Evolutionary conservation across 371 early-diverging fungal genomes (phyloP), one percentile per base, ranked within the genome.

Genomic region (Apophysomyces ossiformis): DNA sequence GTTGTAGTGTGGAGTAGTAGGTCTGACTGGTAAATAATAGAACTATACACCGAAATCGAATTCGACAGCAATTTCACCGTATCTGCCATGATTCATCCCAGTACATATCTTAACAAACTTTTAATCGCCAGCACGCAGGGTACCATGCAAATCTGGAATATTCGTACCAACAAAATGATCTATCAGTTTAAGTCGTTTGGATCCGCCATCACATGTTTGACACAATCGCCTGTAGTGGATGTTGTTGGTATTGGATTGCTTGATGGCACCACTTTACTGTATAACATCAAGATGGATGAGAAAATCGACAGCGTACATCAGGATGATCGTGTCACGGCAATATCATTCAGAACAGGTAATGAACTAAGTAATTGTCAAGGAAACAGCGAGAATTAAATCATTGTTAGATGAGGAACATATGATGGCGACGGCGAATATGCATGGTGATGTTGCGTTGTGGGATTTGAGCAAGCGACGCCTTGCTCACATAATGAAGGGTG

Each of bases 41-140:
- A 96, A 65, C 72, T 87, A 26, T 87, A 90, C 67, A 90, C 90
- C 12, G 89, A 88, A 67, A 83, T 96, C 44, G 86, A 90, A 59
- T 95, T 97, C 76, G 91, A 86, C 62, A 78, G 82, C 8, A 70
- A 77, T 5, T 97, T 97, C 76, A 85, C 84, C 26, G 85, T 89
- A 2, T 89, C 93, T 4, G 67, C 85, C 0, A 77, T 96, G 45
- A 76, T 96, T 41, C 99, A 99, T 68, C 99, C 98, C 37, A 90
- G 89, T 81, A 96, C 98, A 0, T 99, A 97, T 79, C 79, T 98
- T 45, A 97, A 99, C 87, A 99, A 99, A 76, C 79, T 99, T 5
- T 80, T 98, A 15, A 76, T 97, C 13, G 95, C 88, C 26, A 92
- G 93, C 69, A 85, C 85, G 11, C 90, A 97, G 69, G 98, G 97